phyloP scores from a whole-genome alignment of 192 early-diverging fungal species.

The Coemansia sp. region DNA sequence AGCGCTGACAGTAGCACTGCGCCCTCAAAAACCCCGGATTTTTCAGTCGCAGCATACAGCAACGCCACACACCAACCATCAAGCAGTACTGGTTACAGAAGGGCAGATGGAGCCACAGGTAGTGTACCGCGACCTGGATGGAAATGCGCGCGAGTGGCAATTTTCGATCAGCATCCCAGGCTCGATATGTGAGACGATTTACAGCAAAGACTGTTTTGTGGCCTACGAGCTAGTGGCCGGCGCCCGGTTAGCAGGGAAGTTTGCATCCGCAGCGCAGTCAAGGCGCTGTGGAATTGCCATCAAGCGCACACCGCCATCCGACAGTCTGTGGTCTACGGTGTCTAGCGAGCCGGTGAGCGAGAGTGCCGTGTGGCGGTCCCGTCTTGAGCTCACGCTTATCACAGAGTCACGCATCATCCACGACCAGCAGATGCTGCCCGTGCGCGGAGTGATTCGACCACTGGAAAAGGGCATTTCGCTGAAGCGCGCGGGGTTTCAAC shows the following conservation, averaged over 20 bases:
- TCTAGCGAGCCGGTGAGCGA: constrained; percentile 36
- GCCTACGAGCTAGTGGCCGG: constrained; percentile 46
- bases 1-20: constrained; percentile 31
- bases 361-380: constrained; percentile 28
- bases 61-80: constrained; percentile 19
- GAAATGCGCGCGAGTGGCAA: constrained; percentile 33
- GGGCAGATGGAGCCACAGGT: constrained; percentile 17
- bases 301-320: constrained; percentile 36
- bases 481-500: constrained; percentile 36
- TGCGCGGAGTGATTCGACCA: constrained; percentile 42
- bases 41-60: constrained; percentile 33
- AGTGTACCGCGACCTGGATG: constrained; percentile 8
- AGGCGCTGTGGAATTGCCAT: constrained; percentile 23
- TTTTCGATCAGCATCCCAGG: constrained; percentile 39
- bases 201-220: constrained; percentile 19
- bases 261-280: constrained; percentile 18
- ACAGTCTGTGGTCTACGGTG: constrained; percentile 25
- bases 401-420: constrained; percentile 33
- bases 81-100: constrained; percentile 19
- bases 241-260: constrained; percentile 16
- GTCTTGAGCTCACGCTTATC: constrained; percentile 34
- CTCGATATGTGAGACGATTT: constrained; percentile 34
- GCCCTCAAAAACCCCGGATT: constrained; percentile 33
- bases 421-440: constrained; percentile 38
- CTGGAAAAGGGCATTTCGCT: constrained; percentile 40